A percentile compares a stretch with the other conserved stretches of the same genome.
Conservation (phyloP, 768 basidiomycete species). For the Mycena galopus region DNA sequence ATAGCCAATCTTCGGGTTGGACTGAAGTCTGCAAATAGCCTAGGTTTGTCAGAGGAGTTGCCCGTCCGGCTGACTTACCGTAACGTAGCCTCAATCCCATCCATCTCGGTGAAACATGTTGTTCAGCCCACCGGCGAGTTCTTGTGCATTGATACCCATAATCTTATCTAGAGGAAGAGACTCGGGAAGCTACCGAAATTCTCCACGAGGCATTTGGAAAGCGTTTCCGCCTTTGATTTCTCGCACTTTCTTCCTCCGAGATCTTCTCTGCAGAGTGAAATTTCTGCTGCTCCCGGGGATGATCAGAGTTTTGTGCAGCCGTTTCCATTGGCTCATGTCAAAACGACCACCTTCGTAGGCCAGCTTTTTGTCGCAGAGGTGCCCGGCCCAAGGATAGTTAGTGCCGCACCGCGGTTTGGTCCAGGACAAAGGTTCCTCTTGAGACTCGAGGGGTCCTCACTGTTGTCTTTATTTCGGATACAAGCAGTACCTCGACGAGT, state of each 20-base stretch:
- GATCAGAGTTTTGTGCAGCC: conserved; percentile 34
- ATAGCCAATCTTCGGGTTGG: too few species aligned
- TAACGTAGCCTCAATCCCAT: too few species aligned
- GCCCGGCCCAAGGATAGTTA: conserved; percentile 42
- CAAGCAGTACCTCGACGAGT: conserved; percentile 38
- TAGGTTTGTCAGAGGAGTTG: too few species aligned
- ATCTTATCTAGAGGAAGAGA: not conserved
- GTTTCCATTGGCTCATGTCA: conserved; percentile 39
- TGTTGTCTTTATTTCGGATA: not conserved
- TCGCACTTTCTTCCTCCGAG: not conserved
- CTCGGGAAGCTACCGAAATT: not conserved
- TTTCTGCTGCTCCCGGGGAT: conserved; percentile 36
- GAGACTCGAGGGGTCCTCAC: conserved; percentile 39
- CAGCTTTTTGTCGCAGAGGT: conserved; percentile 43
- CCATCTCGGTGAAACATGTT: not conserved
- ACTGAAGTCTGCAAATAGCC: too few species aligned
- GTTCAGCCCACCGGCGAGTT: not conserved
- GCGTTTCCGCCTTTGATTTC: not conserved
- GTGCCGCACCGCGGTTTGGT: conserved; percentile 49
- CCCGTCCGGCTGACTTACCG: too few species aligned
- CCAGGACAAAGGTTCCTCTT: conserved; percentile 43
- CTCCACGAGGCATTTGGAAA: conserved; percentile 15
- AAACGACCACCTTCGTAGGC: conserved; percentile 43
- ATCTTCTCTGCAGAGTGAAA: not conserved
- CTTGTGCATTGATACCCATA: not conserved